Evolutionary conservation across 208 protist species (phyloP), one percentile per base, ranked within the genome.

Genomic region (Acanthamoeba quina): DNA sequence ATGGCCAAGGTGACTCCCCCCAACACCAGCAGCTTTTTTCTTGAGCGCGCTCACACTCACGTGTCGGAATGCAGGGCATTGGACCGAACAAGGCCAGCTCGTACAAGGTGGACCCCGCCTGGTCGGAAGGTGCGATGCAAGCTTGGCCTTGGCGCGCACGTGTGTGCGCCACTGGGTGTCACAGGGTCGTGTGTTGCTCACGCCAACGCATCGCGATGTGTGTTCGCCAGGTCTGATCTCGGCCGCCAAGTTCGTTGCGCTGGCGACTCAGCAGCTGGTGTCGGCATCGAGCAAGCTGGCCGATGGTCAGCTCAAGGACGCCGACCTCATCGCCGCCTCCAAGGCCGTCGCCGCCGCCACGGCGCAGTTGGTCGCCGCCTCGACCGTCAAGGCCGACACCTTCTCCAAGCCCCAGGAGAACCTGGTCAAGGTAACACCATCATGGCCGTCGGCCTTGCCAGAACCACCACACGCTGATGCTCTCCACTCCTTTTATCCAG

Each of bases 351-450:
- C 76, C 34, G 76, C 92, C 64, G 70, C 92, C 21, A 94, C 92
- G 49, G 92, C 92, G n/a, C 92, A 78, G 34, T 54, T 94, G 5
- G 78, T 94, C 41, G 76, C 92, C 49, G 92, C 92, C 76, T 94
- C 92, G 44, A 37, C 62, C 29, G 92, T 62, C 76, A 94, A 94
- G 80, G 90, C 83, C 26, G 92, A 94, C 41, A 76, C 83, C 5
- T 94, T 94, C 92, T 94, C 92, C 17, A 60, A 89, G 29, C 80
- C 76, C 11, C 92, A 94, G 58, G 74, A 94, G 83, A 94, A 90
- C 82, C 78, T 94, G 19, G 74, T 44, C 41, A 44, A 44, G 41
- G 41, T 44, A 44, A 1, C 1, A 1, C 41, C 41, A 4, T 4
- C 41, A 44, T 4, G 1, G 41, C 41, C 41, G 3, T 4, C 4